phyloP scores from a whole-genome alignment of 257 asterid species.

The Perilla frutescens region DNA sequence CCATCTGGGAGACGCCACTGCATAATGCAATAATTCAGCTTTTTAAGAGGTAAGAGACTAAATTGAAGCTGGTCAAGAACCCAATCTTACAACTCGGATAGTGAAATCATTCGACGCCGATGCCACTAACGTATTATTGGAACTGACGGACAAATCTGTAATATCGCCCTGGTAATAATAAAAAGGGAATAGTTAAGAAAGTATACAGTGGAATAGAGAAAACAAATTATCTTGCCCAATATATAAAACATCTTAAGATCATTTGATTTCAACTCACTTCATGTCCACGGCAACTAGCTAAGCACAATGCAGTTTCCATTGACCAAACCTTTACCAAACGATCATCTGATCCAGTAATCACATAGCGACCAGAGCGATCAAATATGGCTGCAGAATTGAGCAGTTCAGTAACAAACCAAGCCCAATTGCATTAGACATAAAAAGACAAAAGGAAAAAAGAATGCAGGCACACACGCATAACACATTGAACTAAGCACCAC shows the following conservation, averaged over 20 bases:
- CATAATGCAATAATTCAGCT: constrained; percentile 40
- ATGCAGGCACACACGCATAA: no score
- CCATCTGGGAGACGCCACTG: constrained; percentile 99
- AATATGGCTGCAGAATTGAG: constrained; percentile 74
- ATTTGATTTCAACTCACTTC: constrained; percentile 63
- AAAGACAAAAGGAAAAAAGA: no score
- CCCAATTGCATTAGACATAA: not conserved
- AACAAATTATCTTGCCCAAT: constrained; percentile 20
- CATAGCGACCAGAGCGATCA: constrained; percentile 93
- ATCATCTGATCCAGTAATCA: constrained; percentile 98
- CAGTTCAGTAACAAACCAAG: constrained; percentile 25
- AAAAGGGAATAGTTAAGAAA: constrained; percentile 23
- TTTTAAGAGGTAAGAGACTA: constrained; percentile 40
- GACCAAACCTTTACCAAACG: constrained; percentile 99
- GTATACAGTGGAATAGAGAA: constrained; percentile 19
- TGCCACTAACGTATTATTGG: constrained; percentile 84
- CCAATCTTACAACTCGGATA: constrained; percentile 89
- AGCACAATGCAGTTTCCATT: constrained; percentile 98
- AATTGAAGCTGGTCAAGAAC: constrained; percentile 33
- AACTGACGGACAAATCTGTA: constrained; percentile 93
- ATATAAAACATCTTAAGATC: constrained; percentile 23
- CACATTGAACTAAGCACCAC: constrained; percentile 11
- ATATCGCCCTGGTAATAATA: constrained; percentile 79
- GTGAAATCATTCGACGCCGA: constrained; percentile 96
- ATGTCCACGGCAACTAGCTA: constrained; percentile 97